Percentiles rank a stretch among this genome's conserved stretches.
Evolutionary conservation across 2,329 filamentous ascomycete species (phyloP).

Genomic region (Epichloe gansuensis): DNA sequence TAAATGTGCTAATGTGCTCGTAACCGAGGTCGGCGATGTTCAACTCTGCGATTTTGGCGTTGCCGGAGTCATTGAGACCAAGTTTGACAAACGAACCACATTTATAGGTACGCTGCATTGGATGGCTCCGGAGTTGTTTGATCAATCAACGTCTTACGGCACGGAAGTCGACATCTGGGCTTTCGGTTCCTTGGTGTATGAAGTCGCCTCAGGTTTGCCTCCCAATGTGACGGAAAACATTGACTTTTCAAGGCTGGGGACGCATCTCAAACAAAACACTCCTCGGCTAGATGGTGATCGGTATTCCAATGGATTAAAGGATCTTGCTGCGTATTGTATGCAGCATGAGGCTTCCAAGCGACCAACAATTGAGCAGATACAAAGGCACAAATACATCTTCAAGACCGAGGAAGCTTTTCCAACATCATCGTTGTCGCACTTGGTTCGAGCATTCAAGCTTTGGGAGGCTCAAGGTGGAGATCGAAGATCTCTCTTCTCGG

Average conservation of each 20-base stretch:
- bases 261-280: slow-evolving; percentile 44
- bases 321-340: slow-evolving; percentile 61
- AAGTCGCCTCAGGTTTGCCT: slow-evolving; percentile 67
- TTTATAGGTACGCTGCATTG: slow-evolving; percentile 75
- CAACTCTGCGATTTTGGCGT: slow-evolving; percentile 81
- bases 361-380: slow-evolving; percentile 55
- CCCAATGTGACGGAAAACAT: slow-evolving; percentile 50
- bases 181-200: slow-evolving; percentile 67
- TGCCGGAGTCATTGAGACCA: slow-evolving; percentile 62
- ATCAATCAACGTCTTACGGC: slow-evolving; percentile 50
- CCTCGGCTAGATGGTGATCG: slow-evolving; percentile 59
- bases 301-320: slow-evolving; percentile 56
- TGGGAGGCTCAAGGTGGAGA: slow-evolving; percentile 67
- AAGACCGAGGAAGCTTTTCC: slow-evolving; percentile 52
- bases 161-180: slow-evolving; percentile 75
- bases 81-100: slow-evolving; percentile 64
- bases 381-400: slow-evolving; percentile 55
- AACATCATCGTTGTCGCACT: slow-evolving; percentile 45
- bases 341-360: slow-evolving; percentile 54
- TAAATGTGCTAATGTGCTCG: slow-evolving; percentile 67
- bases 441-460: slow-evolving; percentile 59
- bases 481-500: slow-evolving; percentile 50
- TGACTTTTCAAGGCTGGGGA: slow-evolving; percentile 36
- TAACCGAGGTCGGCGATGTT: slow-evolving; percentile 63
- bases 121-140: slow-evolving; percentile 74